Evolutionary conservation across 2,329 filamentous ascomycete species (phyloP), one percentile per base, ranked within the genome.

Genomic region (Trichoderma hamatum): DNA sequence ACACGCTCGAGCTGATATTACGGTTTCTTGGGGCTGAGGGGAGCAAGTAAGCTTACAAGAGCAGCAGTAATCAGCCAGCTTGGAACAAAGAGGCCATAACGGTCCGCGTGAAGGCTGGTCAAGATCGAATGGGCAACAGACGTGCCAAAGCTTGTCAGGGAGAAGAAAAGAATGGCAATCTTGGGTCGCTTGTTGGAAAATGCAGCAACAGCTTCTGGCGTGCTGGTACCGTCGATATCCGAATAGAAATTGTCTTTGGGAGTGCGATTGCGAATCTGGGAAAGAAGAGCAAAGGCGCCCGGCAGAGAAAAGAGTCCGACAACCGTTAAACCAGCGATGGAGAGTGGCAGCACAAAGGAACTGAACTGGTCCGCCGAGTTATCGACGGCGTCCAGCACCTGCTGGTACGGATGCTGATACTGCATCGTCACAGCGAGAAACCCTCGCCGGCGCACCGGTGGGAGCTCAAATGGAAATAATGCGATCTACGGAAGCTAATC

Each of bases 221-320:
- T 90, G 36, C 89, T 90, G 71, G 85, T 83, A 60, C 92, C 92
- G 78, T 94, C 92, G 71, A 84, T 80, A 75, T 94, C 92, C 73
- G 89, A 82, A 74, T 94, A 94, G 14, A 84, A 80, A 13, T 84
- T 79, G 51, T 84, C 80, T 69, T 79, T 80, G 10, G 80, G 77
- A 5, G 75, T 75, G 28, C 77, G 77, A 49, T 76, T 73, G 36
- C 77, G 78, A 43, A 78, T 69, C 69, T 83, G 82, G 36, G 72
- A 72, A 56, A 78, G 43, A 43, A 81, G 72, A 54, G 78, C 76
- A 46, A 76, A 69, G 26, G 81, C 39, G 51, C 80, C 79, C 11
- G 82, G 82, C 7, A 80, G 62, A 14, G 81, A 79, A 59, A 79
- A 74, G 24, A 83, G 71, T 36, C 74, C 72, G 19, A 80, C 75